Base-by-base conservation (phyloP, 2,329 filamentous ascomycete species). In the Ophiosphaerella korrae region DNA sequence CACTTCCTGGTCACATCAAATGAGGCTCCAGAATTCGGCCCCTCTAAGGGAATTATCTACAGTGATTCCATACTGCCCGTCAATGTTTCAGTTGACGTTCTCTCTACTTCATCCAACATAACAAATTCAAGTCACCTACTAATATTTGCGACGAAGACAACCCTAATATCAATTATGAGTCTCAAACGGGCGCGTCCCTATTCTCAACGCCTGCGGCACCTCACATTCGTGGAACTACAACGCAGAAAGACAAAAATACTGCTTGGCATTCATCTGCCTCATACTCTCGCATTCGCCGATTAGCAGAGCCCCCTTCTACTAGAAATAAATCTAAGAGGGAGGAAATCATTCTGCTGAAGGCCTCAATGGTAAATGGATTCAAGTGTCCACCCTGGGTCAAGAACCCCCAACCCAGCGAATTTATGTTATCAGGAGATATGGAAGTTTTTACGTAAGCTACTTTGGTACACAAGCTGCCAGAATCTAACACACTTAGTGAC, bases 331-430 rank as follows among this genome's bases (percentile, higher is more conserved):
- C 89, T 2, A 88, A 82, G 4, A 80, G 81, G 13, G 92, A 96
- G 72, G 82, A 92, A 65, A 87, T 89, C 26, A 86, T 97, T 43
- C 74, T 97, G 7, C 78, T 89, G 1, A 86, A 87, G 66, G 86
- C 88, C 3, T 94, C 92, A 4, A 88, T 85, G 48, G 80, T 99
- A 16, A 90, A 96, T 68, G 90, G 88, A 0, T 88, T 86, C 64
- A 81, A 88, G 16, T 97, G 96, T 60, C 91, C 89, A 9, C 91
- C 89, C 0, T 99, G 94, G 94, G 59, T 65, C 26, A 82, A 82
- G n/a, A 74, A 74, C 2, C 78, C 85, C 24, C 88, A 90, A 1
- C 71, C 82, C 0, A 72, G 80, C 4, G 84, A 88, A 26, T 96
- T 97, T 60, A 72, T 79, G 29, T 72, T 80, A 24, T 60, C 69